Evolutionary conservation across 352 stramenopile genomes (phyloP).

Genomic region (Pythium diclinum): DNA sequence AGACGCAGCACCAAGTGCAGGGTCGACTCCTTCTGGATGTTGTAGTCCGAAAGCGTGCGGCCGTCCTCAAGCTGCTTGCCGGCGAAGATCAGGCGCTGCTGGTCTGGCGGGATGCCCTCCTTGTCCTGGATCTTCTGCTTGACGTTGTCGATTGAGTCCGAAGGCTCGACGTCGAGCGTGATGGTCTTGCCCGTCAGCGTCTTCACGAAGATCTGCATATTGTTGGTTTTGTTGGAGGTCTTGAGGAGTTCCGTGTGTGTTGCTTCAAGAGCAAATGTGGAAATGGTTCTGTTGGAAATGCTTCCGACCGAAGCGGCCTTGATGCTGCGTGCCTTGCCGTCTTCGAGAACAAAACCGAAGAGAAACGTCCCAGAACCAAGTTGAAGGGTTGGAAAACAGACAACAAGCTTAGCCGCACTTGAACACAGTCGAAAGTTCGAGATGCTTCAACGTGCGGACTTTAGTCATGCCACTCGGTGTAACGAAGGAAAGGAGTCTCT

Average conservation of each 20-base stretch:
- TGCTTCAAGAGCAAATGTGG: slow-evolving; percentile 15
- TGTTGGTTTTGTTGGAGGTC: neutral
- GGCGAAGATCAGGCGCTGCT: slow-evolving; percentile 72
- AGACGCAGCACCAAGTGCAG: slow-evolving; percentile 96
- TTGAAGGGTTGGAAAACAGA: slow-evolving; percentile 18
- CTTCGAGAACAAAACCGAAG: slow-evolving; percentile 14
- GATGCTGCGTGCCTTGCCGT: neutral
- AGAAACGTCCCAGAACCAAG: neutral
- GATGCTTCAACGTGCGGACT: slow-evolving; percentile 1
- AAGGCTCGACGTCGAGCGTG: slow-evolving; percentile 90
- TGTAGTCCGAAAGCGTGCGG: slow-evolving; percentile 32
- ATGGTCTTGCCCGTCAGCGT: slow-evolving; percentile 92
- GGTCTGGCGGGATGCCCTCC: slow-evolving; percentile 92
- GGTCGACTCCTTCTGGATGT: slow-evolving; percentile 86
- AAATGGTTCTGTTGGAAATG: slow-evolving; percentile 7
- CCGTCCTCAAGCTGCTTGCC: slow-evolving; percentile 32
- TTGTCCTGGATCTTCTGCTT: slow-evolving; percentile 96
- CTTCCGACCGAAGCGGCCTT: neutral
- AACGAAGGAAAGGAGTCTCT: slow-evolving; percentile 5
- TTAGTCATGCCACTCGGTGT: neutral
- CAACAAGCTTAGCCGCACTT: slow-evolving; percentile 6
- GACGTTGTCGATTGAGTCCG: slow-evolving; percentile 96
- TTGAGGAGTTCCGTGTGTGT: slow-evolving; percentile 7
- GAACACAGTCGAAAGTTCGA: neutral
- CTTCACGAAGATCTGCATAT: slow-evolving; percentile 83